Evolutionary conservation across 1,284 basidiomycete genomes (phyloP).

Genomic region (Jaminaea rosea): DNA sequence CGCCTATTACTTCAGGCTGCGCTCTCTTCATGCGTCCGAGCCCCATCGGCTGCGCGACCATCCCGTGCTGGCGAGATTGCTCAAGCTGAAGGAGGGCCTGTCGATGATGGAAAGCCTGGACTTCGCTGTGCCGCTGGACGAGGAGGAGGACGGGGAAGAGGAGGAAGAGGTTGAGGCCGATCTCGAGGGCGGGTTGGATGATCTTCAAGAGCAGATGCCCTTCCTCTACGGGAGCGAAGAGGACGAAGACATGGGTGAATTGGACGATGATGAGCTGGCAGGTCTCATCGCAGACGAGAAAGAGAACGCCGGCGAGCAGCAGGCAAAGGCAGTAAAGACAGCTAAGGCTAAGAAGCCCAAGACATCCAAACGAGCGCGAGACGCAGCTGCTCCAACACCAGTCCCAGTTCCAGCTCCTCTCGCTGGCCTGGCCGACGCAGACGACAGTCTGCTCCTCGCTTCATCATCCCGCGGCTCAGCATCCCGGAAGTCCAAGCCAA

Average conservation of each 20-base stretch:
- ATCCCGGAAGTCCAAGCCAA: neutral
- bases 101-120: constrained; percentile 55
- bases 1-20: constrained; percentile 84
- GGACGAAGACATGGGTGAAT: constrained; percentile 14
- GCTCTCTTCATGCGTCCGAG: constrained; percentile 54
- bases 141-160: constrained; percentile 11
- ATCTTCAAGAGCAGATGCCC: constrained; percentile 27
- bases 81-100: constrained; percentile 75
- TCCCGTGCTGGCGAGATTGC: constrained; percentile 70
- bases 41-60: constrained; percentile 26
- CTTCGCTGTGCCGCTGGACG: constrained; percentile 22
- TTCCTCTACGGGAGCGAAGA: constrained; percentile 15
- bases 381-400: constrained; percentile 10
- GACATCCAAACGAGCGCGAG: constrained; percentile 11
- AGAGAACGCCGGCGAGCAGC: constrained; percentile 12
- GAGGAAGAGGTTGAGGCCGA: constrained; percentile 8
- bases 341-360: constrained; percentile 7
- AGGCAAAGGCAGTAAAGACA: neutral
- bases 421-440: constrained; percentile 16
- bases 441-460: constrained; percentile 3
- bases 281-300: constrained; percentile 26
- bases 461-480: neutral
- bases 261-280: constrained; percentile 34
- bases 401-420: too few relatives aligned
- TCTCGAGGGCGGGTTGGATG: neutral